Evolutionary conservation across 2,329 filamentous ascomycete genomes (phyloP).

Genomic region (Calycina herbarum): DNA sequence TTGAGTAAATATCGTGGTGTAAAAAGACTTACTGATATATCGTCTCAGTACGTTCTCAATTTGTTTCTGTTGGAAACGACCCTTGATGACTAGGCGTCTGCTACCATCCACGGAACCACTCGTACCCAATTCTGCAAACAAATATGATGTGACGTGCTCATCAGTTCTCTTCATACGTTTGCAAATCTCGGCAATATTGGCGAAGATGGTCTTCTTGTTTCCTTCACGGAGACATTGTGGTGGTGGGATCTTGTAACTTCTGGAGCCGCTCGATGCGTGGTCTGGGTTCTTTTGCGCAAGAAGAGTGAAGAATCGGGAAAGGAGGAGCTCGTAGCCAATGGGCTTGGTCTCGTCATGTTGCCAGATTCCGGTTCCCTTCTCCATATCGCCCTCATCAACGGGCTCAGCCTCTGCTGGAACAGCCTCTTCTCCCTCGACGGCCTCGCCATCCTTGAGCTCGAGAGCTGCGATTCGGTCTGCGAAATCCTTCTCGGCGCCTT

Average conservation of each 20-base stretch:
- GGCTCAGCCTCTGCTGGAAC: slow-evolving; percentile 26
- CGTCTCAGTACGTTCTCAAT: slow-evolving; percentile 95
- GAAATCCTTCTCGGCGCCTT: slow-evolving; percentile 38
- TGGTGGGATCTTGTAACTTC: slow-evolving; percentile 98
- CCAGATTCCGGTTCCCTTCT: slow-evolving; percentile 41
- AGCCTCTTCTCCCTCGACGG: slow-evolving; percentile 28
- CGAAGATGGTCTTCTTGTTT: slow-evolving; percentile 99
- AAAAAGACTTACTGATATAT: slow-evolving; percentile 74
- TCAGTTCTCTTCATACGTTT: slow-evolving; percentile 99
- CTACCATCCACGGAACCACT: slow-evolving; percentile 92
- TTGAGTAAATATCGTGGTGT: slow-evolving; percentile 34
- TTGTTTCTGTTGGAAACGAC: slow-evolving; percentile 99
- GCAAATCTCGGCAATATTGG: slow-evolving; percentile 98
- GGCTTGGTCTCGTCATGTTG: slow-evolving; percentile 41
- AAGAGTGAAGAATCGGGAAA: slow-evolving; percentile 91
- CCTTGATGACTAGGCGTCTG: slow-evolving; percentile 95
- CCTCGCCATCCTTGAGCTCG: slow-evolving; percentile 35
- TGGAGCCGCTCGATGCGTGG: slow-evolving; percentile 81
- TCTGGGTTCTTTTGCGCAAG: slow-evolving; percentile 96
- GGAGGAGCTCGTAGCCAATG: slow-evolving; percentile 82
- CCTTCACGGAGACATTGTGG: slow-evolving; percentile 99
- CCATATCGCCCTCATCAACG: slow-evolving; percentile 38
- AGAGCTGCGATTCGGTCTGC: slow-evolving; percentile 38
- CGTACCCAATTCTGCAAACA: slow-evolving; percentile 98
- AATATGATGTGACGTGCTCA: slow-evolving; percentile 94